A percentile compares a stretch with the other conserved stretches of the same genome.
phyloP scores from a whole-genome alignment of 306 rosid species.

The Alnus glutinosa region DNA sequence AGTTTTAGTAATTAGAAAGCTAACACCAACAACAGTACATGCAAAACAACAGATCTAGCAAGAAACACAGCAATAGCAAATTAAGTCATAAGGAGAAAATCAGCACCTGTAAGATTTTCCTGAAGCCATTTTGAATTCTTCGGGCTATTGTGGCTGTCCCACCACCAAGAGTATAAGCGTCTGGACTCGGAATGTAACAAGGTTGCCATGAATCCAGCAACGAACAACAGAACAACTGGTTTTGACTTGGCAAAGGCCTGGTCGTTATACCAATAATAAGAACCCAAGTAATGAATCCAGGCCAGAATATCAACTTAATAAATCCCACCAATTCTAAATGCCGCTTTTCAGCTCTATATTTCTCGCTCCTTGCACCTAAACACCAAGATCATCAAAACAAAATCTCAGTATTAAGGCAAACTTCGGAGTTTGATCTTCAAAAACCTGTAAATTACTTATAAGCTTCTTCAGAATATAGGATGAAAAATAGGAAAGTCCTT shows the following conservation, averaged over 20 bases:
- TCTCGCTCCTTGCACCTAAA: conserved; percentile 39
- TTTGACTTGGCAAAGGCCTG: conserved; percentile 55
- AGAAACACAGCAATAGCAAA: conserved; percentile 5
- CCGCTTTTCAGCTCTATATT: conserved; percentile 21
- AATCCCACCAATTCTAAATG: conserved; percentile 30
- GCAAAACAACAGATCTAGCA: conserved; percentile 6
- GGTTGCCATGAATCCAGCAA: conserved; percentile 81
- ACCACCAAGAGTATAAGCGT: conserved; percentile 99
- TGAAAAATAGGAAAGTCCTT: conserved; percentile 19
- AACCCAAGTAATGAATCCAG: conserved; percentile 54
- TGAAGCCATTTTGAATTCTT: conserved; percentile 99
- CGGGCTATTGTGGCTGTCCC: conserved; percentile 99
- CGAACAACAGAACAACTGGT: conserved; percentile 54
- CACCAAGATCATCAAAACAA: conserved; percentile 1
- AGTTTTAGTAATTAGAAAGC: neutral
- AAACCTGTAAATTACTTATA: conserved; percentile 16
- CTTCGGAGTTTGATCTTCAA: conserved; percentile 16
- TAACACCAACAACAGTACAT: neutral
- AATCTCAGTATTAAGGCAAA: neutral
- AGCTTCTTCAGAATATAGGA: conserved; percentile 16
- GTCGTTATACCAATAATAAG: conserved; percentile 39
- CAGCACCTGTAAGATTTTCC: conserved; percentile 88
- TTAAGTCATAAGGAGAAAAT: conserved; percentile 16
- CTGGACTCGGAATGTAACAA: conserved; percentile 78
- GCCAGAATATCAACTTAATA: conserved; percentile 51